A percentile compares a stretch with the other conserved stretches of the same genome.
phyloP scores from a whole-genome alignment of 139 green algal species.

The Eudorina sp. region DNA sequence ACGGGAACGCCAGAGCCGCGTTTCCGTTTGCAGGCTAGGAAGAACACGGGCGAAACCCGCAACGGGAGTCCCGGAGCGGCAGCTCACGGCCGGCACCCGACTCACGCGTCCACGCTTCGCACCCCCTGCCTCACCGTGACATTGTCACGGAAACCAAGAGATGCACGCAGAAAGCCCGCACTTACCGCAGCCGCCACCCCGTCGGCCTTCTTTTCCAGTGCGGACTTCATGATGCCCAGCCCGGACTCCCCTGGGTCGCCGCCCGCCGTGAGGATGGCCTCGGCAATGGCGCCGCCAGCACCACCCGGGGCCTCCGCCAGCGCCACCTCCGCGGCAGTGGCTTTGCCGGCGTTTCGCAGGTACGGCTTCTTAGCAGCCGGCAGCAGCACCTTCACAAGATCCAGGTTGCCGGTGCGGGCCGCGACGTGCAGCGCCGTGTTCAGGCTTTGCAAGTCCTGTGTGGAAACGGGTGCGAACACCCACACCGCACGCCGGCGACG shows the following conservation, averaged over 20 bases:
- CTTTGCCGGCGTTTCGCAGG: background rate
- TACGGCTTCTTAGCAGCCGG: background rate
- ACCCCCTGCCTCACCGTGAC: too few species aligned
- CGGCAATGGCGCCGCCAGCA: background rate
- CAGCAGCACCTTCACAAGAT: constrained; percentile 18
- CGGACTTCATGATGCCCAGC: constrained; percentile 16
- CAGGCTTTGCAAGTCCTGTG: constrained; percentile 7
- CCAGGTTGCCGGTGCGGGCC: background rate
- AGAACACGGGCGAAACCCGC: too few species aligned
- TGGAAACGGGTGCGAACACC: too few species aligned
- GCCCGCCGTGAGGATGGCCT: constrained; percentile 19
- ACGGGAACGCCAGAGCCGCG: too few species aligned
- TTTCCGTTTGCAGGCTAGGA: too few species aligned
- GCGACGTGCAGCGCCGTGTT: constrained; percentile 28
- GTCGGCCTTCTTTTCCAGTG: constrained; percentile 24
- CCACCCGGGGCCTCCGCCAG: background rate
- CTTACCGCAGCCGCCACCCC: background rate
- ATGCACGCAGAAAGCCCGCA: too few species aligned
- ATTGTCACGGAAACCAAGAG: too few species aligned
- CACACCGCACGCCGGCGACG: too few species aligned
- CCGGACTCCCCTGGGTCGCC: constrained; percentile 34
- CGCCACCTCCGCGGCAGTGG: constrained; percentile 18
- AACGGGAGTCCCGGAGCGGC: too few species aligned
- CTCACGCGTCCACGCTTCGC: too few species aligned
- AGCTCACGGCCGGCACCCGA: too few species aligned